These are phyloP conservation scores for Peniophora sp. DNA, from an alignment of 1,284 basidiomycete species.

Conservation along the genomic window DNA sequence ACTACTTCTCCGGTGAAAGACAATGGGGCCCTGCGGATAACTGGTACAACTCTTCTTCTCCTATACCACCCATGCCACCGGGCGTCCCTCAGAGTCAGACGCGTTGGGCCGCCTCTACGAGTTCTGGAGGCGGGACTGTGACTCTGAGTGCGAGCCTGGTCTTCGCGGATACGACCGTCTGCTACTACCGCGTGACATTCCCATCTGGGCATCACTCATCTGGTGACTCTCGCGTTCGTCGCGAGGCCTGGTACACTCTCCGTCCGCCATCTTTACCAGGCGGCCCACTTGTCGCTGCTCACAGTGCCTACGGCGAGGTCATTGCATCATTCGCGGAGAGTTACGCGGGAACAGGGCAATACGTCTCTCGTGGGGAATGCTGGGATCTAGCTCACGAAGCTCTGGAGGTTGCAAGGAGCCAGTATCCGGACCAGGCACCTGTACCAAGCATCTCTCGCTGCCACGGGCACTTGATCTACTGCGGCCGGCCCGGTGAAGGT, in stretches of 20 bases:
- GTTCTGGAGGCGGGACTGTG: constrained; percentile 14
- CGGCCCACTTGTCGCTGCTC: constrained; percentile 30
- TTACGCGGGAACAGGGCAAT: constrained; percentile 33
- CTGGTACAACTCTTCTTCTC: constrained; percentile 31
- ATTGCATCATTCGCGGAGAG: constrained; percentile 41
- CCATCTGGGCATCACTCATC: constrained; percentile 22
- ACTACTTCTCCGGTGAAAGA: constrained; percentile 34
- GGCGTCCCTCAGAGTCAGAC: constrained; percentile 5
- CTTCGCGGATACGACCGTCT: constrained; percentile 41
- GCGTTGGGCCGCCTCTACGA: constrained; percentile 20
- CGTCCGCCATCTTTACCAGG: constrained; percentile 26
- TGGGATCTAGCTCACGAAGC: constrained; percentile 53
- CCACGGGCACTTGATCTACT: constrained; percentile 48
- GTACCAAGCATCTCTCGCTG: constrained; percentile 41
- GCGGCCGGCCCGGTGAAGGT: constrained; percentile 33
- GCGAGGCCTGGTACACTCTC: constrained; percentile 31
- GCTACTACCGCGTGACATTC: constrained; percentile 38
- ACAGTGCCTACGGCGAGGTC: constrained; percentile 41
- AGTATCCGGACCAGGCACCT: constrained; percentile 37
- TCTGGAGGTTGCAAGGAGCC: constrained; percentile 34
- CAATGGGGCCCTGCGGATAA: constrained; percentile 25
- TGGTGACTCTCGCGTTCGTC: constrained; percentile 23
- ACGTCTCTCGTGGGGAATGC: constrained; percentile 47
- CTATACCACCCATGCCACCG: constrained; percentile 28
- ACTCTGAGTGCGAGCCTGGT: constrained; percentile 18